Conservation (phyloP, 257 asterid species). For the Linaria vulgaris region DNA sequence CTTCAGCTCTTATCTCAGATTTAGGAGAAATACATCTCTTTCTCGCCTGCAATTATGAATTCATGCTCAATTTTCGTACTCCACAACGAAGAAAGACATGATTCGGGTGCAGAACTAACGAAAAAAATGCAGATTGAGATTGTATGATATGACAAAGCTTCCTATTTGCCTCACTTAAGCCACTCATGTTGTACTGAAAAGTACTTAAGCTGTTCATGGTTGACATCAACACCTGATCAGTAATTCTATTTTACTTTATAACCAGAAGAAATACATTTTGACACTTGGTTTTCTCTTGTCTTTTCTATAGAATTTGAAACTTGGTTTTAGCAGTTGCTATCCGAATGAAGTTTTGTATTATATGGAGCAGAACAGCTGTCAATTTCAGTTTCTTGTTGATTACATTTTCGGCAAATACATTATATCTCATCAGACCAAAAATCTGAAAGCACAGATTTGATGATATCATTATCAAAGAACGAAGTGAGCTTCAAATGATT, state of each 20-base stretch:
- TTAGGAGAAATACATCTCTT: conserved; percentile 48
- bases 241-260: not conserved
- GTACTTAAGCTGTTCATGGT: not conserved
- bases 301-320: not conserved
- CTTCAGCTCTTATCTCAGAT: conserved; percentile 38
- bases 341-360: no score
- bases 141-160: not conserved
- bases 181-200: conserved; percentile 1
- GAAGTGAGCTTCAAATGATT: no score
- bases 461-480: no score
- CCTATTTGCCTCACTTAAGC: conserved; percentile 1
- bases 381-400: no score
- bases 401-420: no score
- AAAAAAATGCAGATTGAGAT: not conserved
- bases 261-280: not conserved
- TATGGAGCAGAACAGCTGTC: no score
- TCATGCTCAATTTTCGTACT: conserved; percentile 9
- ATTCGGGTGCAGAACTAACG: not conserved
- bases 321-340: not conserved
- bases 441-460: no score
- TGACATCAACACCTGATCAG: not conserved
- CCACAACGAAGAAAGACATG: conserved; percentile 1
- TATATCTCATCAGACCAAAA: no score
- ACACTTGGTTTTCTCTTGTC: not conserved
- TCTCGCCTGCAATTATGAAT: conserved; percentile 51